Conservation (phyloP, 768 basidiomycete species). For the Ramaria sp. region DNA sequence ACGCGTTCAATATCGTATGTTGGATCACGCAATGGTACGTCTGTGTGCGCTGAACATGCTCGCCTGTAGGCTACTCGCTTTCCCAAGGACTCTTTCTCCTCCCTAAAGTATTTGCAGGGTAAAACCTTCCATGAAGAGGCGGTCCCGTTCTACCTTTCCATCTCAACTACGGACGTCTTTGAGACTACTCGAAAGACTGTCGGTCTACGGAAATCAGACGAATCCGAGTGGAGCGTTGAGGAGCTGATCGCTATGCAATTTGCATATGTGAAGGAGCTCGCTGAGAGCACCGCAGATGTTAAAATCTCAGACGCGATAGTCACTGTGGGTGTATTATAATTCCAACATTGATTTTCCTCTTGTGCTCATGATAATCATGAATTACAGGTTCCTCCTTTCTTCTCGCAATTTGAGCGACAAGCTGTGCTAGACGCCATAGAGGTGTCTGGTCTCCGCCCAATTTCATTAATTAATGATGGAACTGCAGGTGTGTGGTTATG, state of each 20-base stretch:
- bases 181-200: slow-evolving; percentile 51
- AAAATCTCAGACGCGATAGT: slow-evolving; percentile 75
- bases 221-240: slow-evolving; percentile 68
- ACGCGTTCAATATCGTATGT: slow-evolving; percentile 81
- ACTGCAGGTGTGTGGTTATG: slow-evolving; percentile 37
- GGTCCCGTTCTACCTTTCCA: slow-evolving; percentile 43
- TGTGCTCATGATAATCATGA: not conserved
- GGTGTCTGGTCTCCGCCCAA: slow-evolving; percentile 72
- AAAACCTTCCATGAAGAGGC: slow-evolving; percentile 48
- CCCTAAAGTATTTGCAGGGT: slow-evolving; percentile 76
- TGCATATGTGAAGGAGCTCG: slow-evolving; percentile 79
- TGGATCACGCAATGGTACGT: not conserved
- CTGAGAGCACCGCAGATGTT: slow-evolving; percentile 62
- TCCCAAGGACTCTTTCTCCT: slow-evolving; percentile 78
- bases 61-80: slow-evolving; percentile 73
- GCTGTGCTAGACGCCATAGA: slow-evolving; percentile 89
- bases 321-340: slow-evolving; percentile 33
- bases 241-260: slow-evolving; percentile 94
- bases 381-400: slow-evolving; percentile 68
- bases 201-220: slow-evolving; percentile 40
- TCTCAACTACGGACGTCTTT: slow-evolving; percentile 31
- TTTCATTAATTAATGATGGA: slow-evolving; percentile 87
- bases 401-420: slow-evolving; percentile 83
- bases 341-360: not conserved
- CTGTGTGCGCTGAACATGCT: slow-evolving; percentile 4